Conservation (phyloP, 179 eudicot genomes). For the Amaranthus tricolor region DNA sequence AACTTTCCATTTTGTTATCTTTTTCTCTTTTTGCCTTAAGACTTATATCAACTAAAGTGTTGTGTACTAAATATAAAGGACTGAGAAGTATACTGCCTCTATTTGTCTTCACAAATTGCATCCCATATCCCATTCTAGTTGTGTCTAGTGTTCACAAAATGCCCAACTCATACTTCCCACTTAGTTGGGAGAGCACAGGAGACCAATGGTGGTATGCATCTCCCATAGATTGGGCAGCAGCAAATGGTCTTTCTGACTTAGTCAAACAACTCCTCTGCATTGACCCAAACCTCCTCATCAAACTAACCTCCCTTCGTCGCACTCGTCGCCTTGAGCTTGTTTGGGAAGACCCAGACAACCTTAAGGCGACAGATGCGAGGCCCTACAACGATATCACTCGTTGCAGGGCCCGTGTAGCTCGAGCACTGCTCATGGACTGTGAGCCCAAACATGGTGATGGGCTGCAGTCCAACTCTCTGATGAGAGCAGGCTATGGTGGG, state of each 20-base stretch:
- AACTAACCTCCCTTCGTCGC: slow-evolving; percentile 79
- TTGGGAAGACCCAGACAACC: slow-evolving; percentile 58
- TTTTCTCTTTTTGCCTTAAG: background rate
- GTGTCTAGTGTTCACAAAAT: slow-evolving; percentile 23
- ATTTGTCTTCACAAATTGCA: slow-evolving; percentile 16
- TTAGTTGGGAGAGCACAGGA: slow-evolving; percentile 92
- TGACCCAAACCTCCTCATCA: slow-evolving; percentile 78
- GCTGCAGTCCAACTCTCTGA: slow-evolving; percentile 44
- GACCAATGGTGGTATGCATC: slow-evolving; percentile 97
- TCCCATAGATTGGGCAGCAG: slow-evolving; percentile 90
- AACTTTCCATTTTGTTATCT: background rate
- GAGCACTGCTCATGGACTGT: slow-evolving; percentile 49
- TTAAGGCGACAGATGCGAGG: background rate
- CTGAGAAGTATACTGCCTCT: background rate
- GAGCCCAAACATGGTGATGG: slow-evolving; percentile 31
- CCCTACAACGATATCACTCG: slow-evolving; percentile 47
- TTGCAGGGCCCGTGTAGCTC: slow-evolving; percentile 67
- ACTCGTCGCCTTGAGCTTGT: slow-evolving; percentile 81
- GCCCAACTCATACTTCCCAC: slow-evolving; percentile 48
- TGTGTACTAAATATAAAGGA: background rate
- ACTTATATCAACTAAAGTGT: slow-evolving; percentile 3
- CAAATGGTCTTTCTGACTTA: slow-evolving; percentile 74
- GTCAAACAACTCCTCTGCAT: slow-evolving; percentile 68
- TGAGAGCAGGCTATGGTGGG: slow-evolving; percentile 82
- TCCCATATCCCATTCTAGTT: slow-evolving; percentile 13